A percentile compares a stretch with the other conserved stretches of the same genome.
These are phyloP conservation scores for Secale cereale DNA, from an alignment of 176 grass and related monocot genomes.

Conservation along the genomic window DNA sequence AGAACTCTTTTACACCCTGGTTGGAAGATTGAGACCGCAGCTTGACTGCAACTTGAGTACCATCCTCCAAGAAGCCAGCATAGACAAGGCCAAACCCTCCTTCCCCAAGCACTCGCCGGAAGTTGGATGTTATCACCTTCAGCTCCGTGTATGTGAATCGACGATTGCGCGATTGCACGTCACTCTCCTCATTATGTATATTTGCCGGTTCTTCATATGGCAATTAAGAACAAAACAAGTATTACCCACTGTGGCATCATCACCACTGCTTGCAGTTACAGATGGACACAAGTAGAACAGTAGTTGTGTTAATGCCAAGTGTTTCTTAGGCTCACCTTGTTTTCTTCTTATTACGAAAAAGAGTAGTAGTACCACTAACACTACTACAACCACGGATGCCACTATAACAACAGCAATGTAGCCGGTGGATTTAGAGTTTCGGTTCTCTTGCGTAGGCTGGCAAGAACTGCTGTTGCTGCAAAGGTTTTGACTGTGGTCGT, in stretches of 20 bases:
- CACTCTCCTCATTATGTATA: neutral
- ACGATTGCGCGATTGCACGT: conserved; percentile 26
- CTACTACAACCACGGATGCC: conserved; percentile 17
- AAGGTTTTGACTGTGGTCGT: conserved; percentile 36
- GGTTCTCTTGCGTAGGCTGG: conserved; percentile 14
- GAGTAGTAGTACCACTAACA: conserved; percentile 9
- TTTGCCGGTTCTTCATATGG: neutral
- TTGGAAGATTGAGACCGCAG: conserved; percentile 41
- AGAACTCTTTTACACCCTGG: conserved; percentile 55
- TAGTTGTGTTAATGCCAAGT: neutral
- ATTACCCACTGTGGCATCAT: neutral
- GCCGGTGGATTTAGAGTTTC: conserved; percentile 4
- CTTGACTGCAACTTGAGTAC: conserved; percentile 69
- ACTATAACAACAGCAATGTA: conserved; percentile 32
- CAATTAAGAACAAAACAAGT: neutral
- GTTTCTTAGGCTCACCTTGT: conserved; percentile 19
- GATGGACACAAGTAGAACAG: neutral
- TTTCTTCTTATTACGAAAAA: conserved; percentile 15
- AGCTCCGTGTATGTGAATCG: conserved; percentile 57
- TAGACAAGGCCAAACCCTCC: conserved; percentile 73
- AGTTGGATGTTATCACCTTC: conserved; percentile 53
- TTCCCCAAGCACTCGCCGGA: conserved; percentile 45
- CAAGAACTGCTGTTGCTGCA: conserved; percentile 39
- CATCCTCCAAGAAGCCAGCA: conserved; percentile 55
- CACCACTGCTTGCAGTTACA: neutral